phyloP scores from a whole-genome alignment of 2,329 filamentous ascomycete genomes.

The Talaromyces sp. region DNA sequence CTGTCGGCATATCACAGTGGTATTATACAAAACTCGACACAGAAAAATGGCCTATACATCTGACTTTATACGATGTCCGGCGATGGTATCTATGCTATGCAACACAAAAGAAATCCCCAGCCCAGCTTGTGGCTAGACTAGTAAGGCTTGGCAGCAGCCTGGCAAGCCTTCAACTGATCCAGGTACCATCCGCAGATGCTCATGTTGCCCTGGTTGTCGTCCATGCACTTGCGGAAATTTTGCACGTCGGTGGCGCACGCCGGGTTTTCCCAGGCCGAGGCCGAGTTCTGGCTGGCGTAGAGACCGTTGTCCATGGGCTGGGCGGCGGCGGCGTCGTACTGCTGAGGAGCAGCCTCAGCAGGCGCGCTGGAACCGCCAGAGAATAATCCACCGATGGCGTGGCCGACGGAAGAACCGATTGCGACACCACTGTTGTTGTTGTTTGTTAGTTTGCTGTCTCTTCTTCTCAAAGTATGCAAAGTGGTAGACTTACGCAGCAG shows the following conservation, averaged over 20 bases:
- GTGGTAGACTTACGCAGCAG: conserved; percentile 74
- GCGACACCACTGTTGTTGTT: conserved; percentile 72
- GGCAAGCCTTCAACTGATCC: conserved; percentile 91
- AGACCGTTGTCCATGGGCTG: conserved; percentile 46
- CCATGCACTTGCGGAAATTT: conserved; percentile 92
- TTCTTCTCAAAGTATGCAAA: background rate
- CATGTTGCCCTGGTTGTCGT: conserved; percentile 90
- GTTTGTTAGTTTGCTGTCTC: background rate
- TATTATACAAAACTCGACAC: conserved; percentile 8
- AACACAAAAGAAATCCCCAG: conserved; percentile 4
- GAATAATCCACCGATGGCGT: conserved; percentile 89
- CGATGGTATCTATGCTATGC: conserved; percentile 11
- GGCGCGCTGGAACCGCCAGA: conserved; percentile 60
- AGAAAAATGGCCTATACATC: background rate
- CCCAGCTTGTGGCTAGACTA: conserved; percentile 33
- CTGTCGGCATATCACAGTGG: conserved; percentile 1
- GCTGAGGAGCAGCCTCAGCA: conserved; percentile 47
- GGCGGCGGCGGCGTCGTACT: conserved; percentile 46
- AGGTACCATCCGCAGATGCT: conserved; percentile 97
- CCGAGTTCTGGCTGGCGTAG: conserved; percentile 34
- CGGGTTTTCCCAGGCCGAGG: conserved; percentile 41
- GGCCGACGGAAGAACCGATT: conserved; percentile 89
- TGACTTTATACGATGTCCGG: background rate
- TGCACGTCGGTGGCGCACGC: conserved; percentile 76
- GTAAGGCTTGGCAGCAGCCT: conserved; percentile 69